Evolutionary conservation across 139 green algal species (phyloP).

Genomic region (Haematococcus lacustris): DNA sequence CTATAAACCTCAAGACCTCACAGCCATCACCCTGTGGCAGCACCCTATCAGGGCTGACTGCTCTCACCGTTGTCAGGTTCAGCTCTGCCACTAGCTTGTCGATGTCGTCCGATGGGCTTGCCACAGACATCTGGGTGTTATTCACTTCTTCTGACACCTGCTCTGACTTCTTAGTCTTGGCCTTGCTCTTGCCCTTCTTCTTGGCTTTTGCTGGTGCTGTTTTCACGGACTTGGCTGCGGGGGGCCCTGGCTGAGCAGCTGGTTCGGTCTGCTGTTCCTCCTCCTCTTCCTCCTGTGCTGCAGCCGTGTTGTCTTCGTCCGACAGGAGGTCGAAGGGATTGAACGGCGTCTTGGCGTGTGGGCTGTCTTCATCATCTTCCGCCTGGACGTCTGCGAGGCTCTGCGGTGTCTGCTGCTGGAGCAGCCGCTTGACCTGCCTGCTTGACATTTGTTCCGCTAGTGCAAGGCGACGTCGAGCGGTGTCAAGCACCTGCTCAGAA

Average conservation of each 20-base stretch:
- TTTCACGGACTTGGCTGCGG: slow-evolving; percentile 6
- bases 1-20: no score
- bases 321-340: slow-evolving; percentile 65
- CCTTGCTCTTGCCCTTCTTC: slow-evolving; percentile 32
- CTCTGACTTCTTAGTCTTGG: no score
- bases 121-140: no score
- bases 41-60: no score
- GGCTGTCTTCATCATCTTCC: slow-evolving; percentile 8
- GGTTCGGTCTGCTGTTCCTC: slow-evolving; percentile 6
- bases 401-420: not conserved
- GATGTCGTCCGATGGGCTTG: no score
- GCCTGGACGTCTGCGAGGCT: slow-evolving; percentile 1
- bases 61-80: no score
- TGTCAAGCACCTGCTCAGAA: no score
- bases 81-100: slow-evolving; percentile 37
- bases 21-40: no score
- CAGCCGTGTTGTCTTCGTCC: slow-evolving; percentile 36
- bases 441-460: not conserved
- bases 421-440: slow-evolving; percentile 16
- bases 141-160: not conserved
- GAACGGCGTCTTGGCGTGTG: slow-evolving; percentile 24
- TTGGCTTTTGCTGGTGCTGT: slow-evolving; percentile 10
- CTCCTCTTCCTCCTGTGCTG: not conserved
- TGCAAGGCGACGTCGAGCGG: no score
- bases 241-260: not conserved